Evolutionary conservation across 306 rosid species (phyloP), one percentile per base, ranked within the genome.

Genomic region (Astragalus membranaceus): DNA sequence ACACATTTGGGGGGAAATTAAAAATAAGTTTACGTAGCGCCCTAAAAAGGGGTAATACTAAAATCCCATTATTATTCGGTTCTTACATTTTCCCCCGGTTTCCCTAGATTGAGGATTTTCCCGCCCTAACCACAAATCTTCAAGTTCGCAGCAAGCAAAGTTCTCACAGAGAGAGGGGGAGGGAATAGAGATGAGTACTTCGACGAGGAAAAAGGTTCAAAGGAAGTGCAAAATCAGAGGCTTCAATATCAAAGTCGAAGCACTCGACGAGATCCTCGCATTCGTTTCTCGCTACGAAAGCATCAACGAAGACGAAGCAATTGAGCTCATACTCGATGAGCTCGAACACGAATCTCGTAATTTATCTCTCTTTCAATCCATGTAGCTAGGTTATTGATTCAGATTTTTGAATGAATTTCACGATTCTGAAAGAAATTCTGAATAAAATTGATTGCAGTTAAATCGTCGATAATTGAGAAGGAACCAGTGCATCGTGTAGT

Each of bases 141-240:
- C n/a, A n/a, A n/a, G n/a, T 26, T 26, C 30, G 1, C 30, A 26
- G 30, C 30, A n/a, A n/a, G n/a, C n/a, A n/a, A 26, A 26, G 30
- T 26, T 26, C 30, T 26, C 30, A 26, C 30, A 1, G 4, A 26
- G 30, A 39, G 44, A 39, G 44, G 8, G 44, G 8, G 26, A 73
- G 73, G 65, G 42, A 43, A 67, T 36, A 64, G 54, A 72, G 47
- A 92, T 92, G 98, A 87, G 72, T 37, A 59, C 75, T 52, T 43
- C 87, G 8, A 74, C 79, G 68, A 80, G 94, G 79, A 88, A 74
- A 83, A 90, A 87, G 75, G 69, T 94, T 20, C 91, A 88, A 82
- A 87, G 66, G 69, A 94, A 85, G 66, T 86, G 88, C 74, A 94
- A 85, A 70, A 88, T 90, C 79, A 78, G 95, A 82, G 97, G 98